phyloP scores from a whole-genome alignment of 2,329 filamentous ascomycete species.

The Claviceps sp. region DNA sequence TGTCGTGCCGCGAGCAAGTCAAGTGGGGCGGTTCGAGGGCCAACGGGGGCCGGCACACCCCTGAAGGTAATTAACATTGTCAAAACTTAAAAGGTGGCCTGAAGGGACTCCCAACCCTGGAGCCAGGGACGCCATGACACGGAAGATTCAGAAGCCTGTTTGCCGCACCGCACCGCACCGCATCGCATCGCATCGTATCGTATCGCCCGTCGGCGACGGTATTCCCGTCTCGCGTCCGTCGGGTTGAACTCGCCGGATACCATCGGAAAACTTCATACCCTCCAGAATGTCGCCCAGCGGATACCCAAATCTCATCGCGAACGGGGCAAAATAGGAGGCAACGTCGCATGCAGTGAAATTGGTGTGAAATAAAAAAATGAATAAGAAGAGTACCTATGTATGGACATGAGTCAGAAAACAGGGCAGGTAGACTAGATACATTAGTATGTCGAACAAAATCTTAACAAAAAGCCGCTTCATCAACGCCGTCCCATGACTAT shows the following conservation, averaged over 20 bases:
- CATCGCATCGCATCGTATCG: no score
- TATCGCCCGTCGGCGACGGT: background rate
- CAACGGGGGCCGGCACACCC: no score
- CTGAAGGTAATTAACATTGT: no score
- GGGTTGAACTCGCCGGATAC: no score
- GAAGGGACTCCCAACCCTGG: no score
- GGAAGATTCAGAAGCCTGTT: background rate
- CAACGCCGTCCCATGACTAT: slow-evolving; percentile 1
- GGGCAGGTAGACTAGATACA: no score
- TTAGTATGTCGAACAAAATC: background rate
- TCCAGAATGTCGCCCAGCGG: no score
- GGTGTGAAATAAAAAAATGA: background rate
- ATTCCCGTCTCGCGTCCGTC: background rate
- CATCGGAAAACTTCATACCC: no score
- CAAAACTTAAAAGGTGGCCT: no score
- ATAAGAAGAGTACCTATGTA: no score
- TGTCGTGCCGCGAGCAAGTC: no score
- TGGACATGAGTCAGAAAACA: background rate
- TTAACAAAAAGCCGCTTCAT: background rate
- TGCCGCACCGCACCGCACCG: background rate
- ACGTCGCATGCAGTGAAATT: background rate
- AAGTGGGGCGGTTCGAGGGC: no score
- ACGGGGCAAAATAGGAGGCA: background rate
- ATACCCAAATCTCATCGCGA: background rate
- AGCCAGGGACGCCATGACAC: background rate